These are phyloP conservation scores for Suillus placidus DNA, from an alignment of 768 basidiomycete genomes.

Conservation along the genomic window DNA sequence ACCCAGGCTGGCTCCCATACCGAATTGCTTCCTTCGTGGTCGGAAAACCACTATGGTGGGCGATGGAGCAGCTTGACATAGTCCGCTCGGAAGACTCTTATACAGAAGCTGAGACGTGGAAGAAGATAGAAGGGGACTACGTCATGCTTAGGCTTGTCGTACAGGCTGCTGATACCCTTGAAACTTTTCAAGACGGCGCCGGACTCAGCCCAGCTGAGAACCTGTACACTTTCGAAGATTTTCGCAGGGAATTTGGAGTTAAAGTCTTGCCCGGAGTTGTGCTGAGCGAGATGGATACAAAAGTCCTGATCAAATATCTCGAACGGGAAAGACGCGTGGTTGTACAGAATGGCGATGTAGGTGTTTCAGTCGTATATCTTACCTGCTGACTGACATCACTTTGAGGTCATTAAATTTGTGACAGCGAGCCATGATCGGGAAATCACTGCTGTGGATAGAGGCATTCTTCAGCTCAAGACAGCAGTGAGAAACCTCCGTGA, in stretches of 20 bases:
- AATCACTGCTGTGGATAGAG: constrained; percentile 79
- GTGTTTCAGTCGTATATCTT: constrained; percentile 21
- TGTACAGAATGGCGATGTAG: constrained; percentile 68
- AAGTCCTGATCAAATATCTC: constrained; percentile 74
- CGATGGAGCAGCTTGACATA: constrained; percentile 75
- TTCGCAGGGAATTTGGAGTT: constrained; percentile 58
- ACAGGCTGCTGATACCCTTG: constrained; percentile 60
- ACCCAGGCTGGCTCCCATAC: constrained; percentile 67
- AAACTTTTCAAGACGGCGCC: constrained; percentile 39
- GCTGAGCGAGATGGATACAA: constrained; percentile 65
- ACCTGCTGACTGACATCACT: constrained; percentile 9
- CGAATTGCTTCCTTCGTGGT: constrained; percentile 73
- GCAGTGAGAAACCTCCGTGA: constrained; percentile 67
- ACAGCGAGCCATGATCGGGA: constrained; percentile 36
- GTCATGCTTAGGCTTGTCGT: constrained; percentile 69
- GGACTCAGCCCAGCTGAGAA: constrained; percentile 54
- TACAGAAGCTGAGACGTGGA: constrained; percentile 51
- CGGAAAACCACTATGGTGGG: constrained; percentile 86
- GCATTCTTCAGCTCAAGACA: constrained; percentile 78
- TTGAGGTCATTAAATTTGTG: constrained; percentile 82
- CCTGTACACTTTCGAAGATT: constrained; percentile 63
- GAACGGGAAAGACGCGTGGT: constrained; percentile 72
- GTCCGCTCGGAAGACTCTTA: constrained; percentile 61
- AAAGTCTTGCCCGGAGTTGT: constrained; percentile 43
- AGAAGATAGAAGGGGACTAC: constrained; percentile 69